These are phyloP conservation scores for Epichloe bromicola DNA, from an alignment of 2,329 filamentous ascomycete genomes.

Conservation along the genomic window DNA sequence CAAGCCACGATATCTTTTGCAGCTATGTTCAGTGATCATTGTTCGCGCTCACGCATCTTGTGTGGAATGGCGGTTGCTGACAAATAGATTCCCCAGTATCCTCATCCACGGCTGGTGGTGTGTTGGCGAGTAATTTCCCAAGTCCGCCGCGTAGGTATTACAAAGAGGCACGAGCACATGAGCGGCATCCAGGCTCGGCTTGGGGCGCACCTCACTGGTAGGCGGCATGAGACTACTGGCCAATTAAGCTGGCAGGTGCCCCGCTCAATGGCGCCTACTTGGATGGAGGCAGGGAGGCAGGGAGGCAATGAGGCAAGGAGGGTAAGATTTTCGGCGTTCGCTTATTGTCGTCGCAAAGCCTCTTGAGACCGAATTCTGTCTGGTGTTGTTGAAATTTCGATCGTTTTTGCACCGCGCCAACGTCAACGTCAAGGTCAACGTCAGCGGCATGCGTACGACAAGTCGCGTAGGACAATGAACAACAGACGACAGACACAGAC, in stretches of 20 bases:
- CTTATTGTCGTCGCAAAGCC: not conserved
- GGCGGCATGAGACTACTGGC: not conserved
- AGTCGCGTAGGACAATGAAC: not conserved
- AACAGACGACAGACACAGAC: not conserved
- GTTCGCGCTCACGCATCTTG: not conserved
- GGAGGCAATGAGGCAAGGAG: not conserved
- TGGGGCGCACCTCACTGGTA: not conserved
- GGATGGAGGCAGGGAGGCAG: not conserved
- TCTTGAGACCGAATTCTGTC: not conserved
- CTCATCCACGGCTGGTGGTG: not conserved
- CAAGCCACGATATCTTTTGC: conserved; percentile 1
- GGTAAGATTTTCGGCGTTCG: conserved; percentile 1
- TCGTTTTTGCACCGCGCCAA: not conserved
- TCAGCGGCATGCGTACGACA: too few species aligned
- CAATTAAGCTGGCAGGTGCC: conserved; percentile 1
- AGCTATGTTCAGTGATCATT: not conserved
- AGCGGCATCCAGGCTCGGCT: not conserved
- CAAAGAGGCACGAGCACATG: not conserved
- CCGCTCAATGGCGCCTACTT: not conserved
- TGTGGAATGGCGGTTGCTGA: not conserved
- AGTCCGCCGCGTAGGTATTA: not conserved
- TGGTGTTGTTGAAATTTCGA: not conserved
- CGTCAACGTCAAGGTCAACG: not conserved
- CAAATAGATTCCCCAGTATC: not conserved
- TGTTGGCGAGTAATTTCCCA: conserved; percentile 4